Conservation (phyloP, 2,329 filamentous ascomycete genomes). For the Rhinocladiella similis region DNA sequence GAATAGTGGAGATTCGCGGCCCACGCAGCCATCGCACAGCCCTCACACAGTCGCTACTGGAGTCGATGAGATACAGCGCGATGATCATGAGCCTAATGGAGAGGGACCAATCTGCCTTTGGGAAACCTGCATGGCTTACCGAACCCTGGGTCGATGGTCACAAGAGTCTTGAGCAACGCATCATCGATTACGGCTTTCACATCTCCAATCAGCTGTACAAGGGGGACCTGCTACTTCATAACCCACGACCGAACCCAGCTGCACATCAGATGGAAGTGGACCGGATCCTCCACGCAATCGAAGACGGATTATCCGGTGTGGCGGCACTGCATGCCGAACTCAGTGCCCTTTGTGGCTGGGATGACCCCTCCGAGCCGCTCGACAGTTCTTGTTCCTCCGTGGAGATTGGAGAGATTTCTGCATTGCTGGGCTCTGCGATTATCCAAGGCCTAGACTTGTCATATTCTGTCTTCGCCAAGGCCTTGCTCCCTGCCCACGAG, state of each 20-base stretch:
- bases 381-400: neutral
- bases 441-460: conserved; percentile 7
- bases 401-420: neutral
- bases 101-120: conserved; percentile 2
- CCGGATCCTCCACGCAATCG: neutral
- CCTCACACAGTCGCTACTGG: conserved; percentile 7
- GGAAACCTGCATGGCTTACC: conserved; percentile 3
- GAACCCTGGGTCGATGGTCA: conserved; percentile 4
- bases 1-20: conserved; percentile 13
- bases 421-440: neutral
- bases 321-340: neutral
- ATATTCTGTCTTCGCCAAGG: conserved; percentile 1
- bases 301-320: neutral
- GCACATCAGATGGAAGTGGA: neutral
- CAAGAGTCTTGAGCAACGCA: conserved; percentile 10
- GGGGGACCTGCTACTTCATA: neutral
- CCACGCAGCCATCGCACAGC: neutral
- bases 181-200: conserved; percentile 12
- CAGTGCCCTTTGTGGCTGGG: too few relatives aligned
- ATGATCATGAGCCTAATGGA: conserved; percentile 9
- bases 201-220: neutral
- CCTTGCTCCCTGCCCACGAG: neutral
- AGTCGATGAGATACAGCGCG: conserved; percentile 10
- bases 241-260: neutral
- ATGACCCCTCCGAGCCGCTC: too few relatives aligned